These are phyloP conservation scores for Suhomyces kunorum DNA, from an alignment of 1,139 yeast species.

Conservation along the genomic window DNA sequence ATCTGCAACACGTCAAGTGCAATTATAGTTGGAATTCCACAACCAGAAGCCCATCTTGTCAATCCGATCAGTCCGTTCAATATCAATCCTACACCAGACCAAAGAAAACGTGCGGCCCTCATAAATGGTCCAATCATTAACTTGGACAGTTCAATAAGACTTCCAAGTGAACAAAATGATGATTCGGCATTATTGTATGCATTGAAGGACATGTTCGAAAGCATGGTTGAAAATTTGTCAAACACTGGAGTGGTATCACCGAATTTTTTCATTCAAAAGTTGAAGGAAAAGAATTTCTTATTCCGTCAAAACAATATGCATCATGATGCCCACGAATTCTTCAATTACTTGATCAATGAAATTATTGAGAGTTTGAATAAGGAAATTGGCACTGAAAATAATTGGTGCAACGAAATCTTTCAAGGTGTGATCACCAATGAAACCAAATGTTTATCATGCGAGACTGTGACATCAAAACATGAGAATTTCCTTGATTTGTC, in stretches of 20 bases:
- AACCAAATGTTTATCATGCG: conserved; percentile 89
- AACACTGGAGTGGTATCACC: conserved; percentile 88
- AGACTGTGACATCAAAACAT: conserved; percentile 78
- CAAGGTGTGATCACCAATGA: conserved; percentile 86
- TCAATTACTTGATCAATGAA: conserved; percentile 81
- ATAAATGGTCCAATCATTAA: conserved; percentile 83
- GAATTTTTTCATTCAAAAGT: conserved; percentile 63
- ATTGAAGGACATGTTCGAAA: conserved; percentile 80
- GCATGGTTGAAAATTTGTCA: conserved; percentile 71
- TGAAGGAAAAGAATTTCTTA: conserved; percentile 79
- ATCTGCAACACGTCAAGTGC: conserved; percentile 34
- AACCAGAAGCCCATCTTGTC: conserved; percentile 39
- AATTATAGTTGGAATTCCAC: conserved; percentile 47
- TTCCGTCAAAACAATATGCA: conserved; percentile 88
- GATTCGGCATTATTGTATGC: conserved; percentile 66
- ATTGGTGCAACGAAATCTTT: conserved; percentile 71
- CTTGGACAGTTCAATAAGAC: conserved; percentile 62
- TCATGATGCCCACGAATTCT: conserved; percentile 97
- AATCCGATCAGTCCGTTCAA: conserved; percentile 45
- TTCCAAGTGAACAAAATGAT: conserved; percentile 44
- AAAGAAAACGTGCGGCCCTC: conserved; percentile 77
- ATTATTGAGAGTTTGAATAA: conserved; percentile 68
- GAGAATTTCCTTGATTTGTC: conserved; percentile 87
- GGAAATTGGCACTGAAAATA: conserved; percentile 33
- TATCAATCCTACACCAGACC: conserved; percentile 65